phyloP scores from a whole-genome alignment of 73 alveolate species.

The Tetrahymena thermophila region DNA sequence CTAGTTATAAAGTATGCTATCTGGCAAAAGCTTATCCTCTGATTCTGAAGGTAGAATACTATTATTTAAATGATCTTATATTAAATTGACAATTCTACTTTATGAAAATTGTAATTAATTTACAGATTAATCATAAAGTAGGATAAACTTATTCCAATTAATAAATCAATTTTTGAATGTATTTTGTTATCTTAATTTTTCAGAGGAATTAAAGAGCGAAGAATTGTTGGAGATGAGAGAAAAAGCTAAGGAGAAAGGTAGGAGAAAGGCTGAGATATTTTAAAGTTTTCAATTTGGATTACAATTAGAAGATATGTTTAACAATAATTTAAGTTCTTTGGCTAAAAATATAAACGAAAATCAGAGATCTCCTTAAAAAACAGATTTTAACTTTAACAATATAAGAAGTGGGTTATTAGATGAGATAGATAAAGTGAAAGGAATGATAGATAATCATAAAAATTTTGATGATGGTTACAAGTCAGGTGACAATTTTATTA shows the following conservation, averaged over 20 bases:
- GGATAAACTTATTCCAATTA: neutral
- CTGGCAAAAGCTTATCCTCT: neutral
- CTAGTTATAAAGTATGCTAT: neutral
- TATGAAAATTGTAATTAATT: too few species aligned
- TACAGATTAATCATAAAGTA: neutral
- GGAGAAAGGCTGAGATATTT: neutral
- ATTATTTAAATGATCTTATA: too few species aligned
- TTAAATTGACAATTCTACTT: neutral
- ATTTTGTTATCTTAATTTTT: too few species aligned
- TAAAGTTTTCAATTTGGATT: neutral
- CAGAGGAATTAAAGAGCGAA: neutral
- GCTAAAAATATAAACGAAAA: neutral
- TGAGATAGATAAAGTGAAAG: neutral
- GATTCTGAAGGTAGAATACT: neutral
- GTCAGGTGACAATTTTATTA: neutral
- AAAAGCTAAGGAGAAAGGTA: neutral
- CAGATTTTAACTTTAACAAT: neutral
- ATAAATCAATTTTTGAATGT: neutral
- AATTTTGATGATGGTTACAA: neutral
- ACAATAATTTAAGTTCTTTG: neutral
- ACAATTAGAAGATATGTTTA: neutral
- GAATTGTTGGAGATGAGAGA: neutral
- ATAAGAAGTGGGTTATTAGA: neutral
- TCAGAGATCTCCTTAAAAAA: neutral
- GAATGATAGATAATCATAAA: neutral